A percentile compares a stretch with the other conserved stretches of the same genome.
These are phyloP conservation scores for Micractinium conductrix DNA, from an alignment of 139 green algal species.

Conservation along the genomic window DNA sequence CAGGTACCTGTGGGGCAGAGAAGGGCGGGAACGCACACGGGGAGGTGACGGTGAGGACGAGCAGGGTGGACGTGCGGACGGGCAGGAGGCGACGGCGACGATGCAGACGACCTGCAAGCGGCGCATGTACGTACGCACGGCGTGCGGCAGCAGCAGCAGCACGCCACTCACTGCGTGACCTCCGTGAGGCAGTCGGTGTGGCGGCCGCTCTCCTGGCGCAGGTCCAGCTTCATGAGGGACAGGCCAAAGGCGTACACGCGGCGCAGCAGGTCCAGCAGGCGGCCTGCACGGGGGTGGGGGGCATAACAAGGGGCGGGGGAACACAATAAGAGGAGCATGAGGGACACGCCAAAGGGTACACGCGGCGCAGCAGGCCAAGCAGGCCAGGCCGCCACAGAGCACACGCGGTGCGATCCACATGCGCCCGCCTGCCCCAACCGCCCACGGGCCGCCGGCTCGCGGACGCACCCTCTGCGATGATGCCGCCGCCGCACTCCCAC, in stretches of 20 bases:
- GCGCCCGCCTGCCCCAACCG: too few relatives aligned
- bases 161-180: conserved; percentile 69
- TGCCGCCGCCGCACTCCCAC: conserved; percentile 84
- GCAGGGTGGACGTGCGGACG: background rate
- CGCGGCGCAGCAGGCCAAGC: background rate
- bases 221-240: conserved; percentile 93
- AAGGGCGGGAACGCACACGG: background rate
- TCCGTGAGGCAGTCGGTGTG: conserved; percentile 89
- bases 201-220: conserved; percentile 89
- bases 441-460: background rate
- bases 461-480: conserved; percentile 83
- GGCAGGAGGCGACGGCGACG: too few relatives aligned
- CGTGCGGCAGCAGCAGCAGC: background rate
- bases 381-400: too few relatives aligned
- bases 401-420: too few relatives aligned
- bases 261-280: conserved; percentile 92
- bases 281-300: too few relatives aligned
- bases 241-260: conserved; percentile 91
- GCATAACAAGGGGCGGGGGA: too few relatives aligned
- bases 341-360: conserved; percentile 65
- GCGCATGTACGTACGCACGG: background rate
- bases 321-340: conserved; percentile 73
- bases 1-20: conserved; percentile 66
- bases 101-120: background rate
- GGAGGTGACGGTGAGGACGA: too few relatives aligned